A percentile compares a stretch with the other conserved stretches of the same genome.
These are phyloP conservation scores for Hyphopichia fennica DNA, from an alignment of 1,139 yeast species.

Conservation along the genomic window DNA sequence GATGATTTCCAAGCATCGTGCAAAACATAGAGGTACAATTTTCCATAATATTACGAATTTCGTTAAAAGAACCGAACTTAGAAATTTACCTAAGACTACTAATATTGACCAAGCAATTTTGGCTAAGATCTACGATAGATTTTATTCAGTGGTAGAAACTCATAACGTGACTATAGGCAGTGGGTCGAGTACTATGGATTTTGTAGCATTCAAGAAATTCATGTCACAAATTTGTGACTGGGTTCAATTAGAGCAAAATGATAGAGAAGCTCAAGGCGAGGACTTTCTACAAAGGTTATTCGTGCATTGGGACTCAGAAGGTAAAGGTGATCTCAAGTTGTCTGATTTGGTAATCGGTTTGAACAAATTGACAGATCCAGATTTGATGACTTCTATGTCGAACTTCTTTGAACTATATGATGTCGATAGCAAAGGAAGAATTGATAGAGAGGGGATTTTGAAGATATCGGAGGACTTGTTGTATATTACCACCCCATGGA, in stretches of 20 bases:
- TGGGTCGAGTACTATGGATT: slow-evolving; percentile 72
- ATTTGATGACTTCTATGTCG: slow-evolving; percentile 76
- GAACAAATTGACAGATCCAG: slow-evolving; percentile 66
- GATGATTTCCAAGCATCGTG: slow-evolving; percentile 66
- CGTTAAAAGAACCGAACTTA: slow-evolving; percentile 86
- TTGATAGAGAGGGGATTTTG: slow-evolving; percentile 78
- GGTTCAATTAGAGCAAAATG: slow-evolving; percentile 45
- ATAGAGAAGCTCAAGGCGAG: slow-evolving; percentile 24
- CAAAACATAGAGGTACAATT: slow-evolving; percentile 72
- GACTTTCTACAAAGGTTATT: slow-evolving; percentile 64
- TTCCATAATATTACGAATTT: slow-evolving; percentile 84
- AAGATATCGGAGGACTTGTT: slow-evolving; percentile 85
- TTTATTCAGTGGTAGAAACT: slow-evolving; percentile 72
- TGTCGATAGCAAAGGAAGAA: slow-evolving; percentile 54
- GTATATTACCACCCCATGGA: slow-evolving; percentile 81
- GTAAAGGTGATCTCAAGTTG: slow-evolving; percentile 58
- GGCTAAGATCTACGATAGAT: slow-evolving; percentile 79
- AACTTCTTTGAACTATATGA: slow-evolving; percentile 80
- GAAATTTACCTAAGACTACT: slow-evolving; percentile 75
- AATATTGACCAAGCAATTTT: slow-evolving; percentile 59
- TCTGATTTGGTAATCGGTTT: slow-evolving; percentile 74
- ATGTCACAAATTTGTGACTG: slow-evolving; percentile 83
- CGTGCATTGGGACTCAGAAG: slow-evolving; percentile 64
- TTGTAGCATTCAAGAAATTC: slow-evolving; percentile 67
- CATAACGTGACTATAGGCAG: slow-evolving; percentile 67